These are phyloP conservation scores for Solioccasus polychromus DNA, from an alignment of 768 basidiomycete species.

Conservation along the genomic window DNA sequence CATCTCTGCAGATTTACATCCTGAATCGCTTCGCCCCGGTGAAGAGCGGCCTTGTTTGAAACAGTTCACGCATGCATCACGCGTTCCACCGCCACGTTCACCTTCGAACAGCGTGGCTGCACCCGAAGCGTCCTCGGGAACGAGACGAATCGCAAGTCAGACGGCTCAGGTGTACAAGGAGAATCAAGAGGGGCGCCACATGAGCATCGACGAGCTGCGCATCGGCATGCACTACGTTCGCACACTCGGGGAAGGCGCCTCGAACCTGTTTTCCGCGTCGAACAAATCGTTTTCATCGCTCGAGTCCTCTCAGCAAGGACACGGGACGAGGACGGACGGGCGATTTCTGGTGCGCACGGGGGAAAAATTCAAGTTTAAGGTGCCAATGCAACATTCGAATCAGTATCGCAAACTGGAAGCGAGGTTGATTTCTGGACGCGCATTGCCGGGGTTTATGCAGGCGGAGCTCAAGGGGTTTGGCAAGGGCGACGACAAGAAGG, in stretches of 20 bases:
- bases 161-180: conserved; percentile 56
- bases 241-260: conserved; percentile 56
- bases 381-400: conserved; percentile 38
- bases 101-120: conserved; percentile 28
- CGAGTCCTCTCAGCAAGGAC: conserved; percentile 52
- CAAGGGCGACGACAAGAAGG: conserved; percentile 41
- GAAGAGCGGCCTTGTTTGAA: conserved; percentile 57
- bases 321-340: conserved; percentile 23
- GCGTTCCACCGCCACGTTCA: conserved; percentile 60
- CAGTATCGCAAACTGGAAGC: conserved; percentile 42
- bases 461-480: conserved; percentile 43
- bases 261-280: conserved; percentile 32
- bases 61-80: conserved; percentile 66
- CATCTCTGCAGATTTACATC: conserved; percentile 34
- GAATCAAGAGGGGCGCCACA: conserved; percentile 31
- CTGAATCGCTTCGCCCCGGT: conserved; percentile 30
- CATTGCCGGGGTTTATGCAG: conserved; percentile 55
- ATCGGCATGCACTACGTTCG: conserved; percentile 72
- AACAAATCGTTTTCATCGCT: conserved; percentile 58
- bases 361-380: conserved; percentile 58
- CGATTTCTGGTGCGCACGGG: conserved; percentile 54
- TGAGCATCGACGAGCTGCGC: conserved; percentile 60
- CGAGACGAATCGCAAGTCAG: conserved; percentile 57
- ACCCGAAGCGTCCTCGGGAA: conserved; percentile 24
- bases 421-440: conserved; percentile 47